Evolutionary conservation across 257 asterid species (phyloP).

Genomic region (Handroanthus guayacan): DNA sequence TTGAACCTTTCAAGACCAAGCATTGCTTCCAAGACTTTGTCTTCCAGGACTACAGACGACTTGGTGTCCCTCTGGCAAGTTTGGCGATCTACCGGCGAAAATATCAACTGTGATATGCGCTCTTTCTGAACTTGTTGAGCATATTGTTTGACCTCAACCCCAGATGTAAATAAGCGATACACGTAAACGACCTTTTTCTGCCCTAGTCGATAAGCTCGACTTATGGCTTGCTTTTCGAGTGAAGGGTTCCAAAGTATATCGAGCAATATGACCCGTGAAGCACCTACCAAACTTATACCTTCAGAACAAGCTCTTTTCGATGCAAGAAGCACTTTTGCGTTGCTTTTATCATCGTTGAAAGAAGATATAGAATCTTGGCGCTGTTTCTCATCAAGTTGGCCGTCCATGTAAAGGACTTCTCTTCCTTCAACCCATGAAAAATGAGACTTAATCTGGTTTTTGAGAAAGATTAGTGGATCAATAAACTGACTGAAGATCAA

Average conservation of each 20-base stretch:
- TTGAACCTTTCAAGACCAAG: conserved; percentile 24
- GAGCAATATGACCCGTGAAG: conserved; percentile 60
- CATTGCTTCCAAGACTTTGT: conserved; percentile 54
- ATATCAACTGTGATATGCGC: conserved; percentile 52
- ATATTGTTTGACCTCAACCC: conserved; percentile 48
- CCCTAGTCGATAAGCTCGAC: conserved; percentile 66
- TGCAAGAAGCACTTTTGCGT: conserved; percentile 67
- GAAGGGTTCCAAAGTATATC: conserved; percentile 78
- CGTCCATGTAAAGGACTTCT: conserved; percentile 62
- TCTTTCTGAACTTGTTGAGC: conserved; percentile 48
- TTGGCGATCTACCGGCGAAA: conserved; percentile 38
- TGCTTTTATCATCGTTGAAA: conserved; percentile 51
- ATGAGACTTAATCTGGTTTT: conserved; percentile 36
- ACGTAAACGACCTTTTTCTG: conserved; percentile 59
- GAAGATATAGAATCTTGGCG: conserved; percentile 52
- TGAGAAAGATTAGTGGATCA: conserved; percentile 47
- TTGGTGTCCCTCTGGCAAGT: background rate
- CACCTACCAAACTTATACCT: conserved; percentile 66
- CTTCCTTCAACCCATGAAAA: conserved; percentile 55
- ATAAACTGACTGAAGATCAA: conserved; percentile 66
- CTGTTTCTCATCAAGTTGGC: conserved; percentile 41
- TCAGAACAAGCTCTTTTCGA: conserved; percentile 65
- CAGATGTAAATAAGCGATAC: conserved; percentile 58
- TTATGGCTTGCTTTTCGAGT: conserved; percentile 64
- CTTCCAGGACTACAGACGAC: conserved; percentile 18